phyloP scores from a whole-genome alignment of 768 basidiomycete genomes.

The Trametes cinnabarina region DNA sequence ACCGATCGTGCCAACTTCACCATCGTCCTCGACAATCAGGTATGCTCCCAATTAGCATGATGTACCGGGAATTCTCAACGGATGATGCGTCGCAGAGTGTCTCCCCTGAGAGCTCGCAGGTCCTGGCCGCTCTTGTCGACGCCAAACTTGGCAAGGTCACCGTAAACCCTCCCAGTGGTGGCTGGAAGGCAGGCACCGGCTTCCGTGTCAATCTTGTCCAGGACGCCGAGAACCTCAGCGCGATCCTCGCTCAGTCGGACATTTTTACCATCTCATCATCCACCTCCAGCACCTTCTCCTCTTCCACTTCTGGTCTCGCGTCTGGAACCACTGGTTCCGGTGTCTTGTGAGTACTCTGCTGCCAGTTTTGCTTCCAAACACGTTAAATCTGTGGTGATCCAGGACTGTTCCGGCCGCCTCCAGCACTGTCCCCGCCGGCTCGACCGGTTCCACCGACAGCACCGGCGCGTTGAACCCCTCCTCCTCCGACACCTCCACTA shows the following conservation, averaged over 20 bases:
- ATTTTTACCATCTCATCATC: constrained; percentile 50
- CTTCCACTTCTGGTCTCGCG: constrained; percentile 23
- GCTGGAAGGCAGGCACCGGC: constrained; percentile 59
- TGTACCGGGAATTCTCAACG: background rate
- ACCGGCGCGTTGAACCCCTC: constrained; percentile 21
- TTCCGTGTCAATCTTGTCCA: constrained; percentile 75
- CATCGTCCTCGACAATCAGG: constrained; percentile 63
- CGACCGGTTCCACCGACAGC: constrained; percentile 11
- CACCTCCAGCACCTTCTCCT: constrained; percentile 22
- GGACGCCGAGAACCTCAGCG: constrained; percentile 42
- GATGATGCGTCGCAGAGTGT: constrained; percentile 36
- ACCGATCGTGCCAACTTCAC: constrained; percentile 73
- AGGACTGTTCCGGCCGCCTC: background rate
- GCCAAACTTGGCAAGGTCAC: constrained; percentile 40
- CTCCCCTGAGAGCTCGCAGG: constrained; percentile 37
- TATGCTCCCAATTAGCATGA: constrained; percentile 27
- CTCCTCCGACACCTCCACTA: constrained; percentile 22
- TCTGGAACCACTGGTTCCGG: constrained; percentile 21
- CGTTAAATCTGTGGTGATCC: background rate
- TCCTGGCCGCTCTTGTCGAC: constrained; percentile 56
- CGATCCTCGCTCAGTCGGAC: constrained; percentile 69
- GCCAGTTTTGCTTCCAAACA: background rate
- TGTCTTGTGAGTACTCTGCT: constrained; percentile 5
- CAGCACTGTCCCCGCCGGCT: constrained; percentile 12
- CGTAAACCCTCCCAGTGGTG: constrained; percentile 56